Base-by-base conservation (phyloP, 176 grass and related monocot species). In the Panicum miliaceum region DNA sequence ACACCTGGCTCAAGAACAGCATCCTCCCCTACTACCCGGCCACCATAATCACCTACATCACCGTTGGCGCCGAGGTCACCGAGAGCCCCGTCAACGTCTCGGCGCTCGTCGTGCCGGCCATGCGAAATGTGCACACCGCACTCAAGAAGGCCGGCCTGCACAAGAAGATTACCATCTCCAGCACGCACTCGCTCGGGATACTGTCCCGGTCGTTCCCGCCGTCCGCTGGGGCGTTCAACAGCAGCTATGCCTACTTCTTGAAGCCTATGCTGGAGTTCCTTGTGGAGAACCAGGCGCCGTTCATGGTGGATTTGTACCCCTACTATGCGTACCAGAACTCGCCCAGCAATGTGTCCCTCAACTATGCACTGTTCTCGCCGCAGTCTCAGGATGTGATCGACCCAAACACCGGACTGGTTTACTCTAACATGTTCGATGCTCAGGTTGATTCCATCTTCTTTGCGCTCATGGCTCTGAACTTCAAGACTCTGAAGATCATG, bases 241-340 rank as follows among this genome's bases (percentile, higher is more conserved):
- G 96, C 82, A 99, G 83, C 81, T 94, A 96, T 37, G 96, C 93
- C 4, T 89, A 83, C 86, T 96, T 99, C 85, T 59, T 99, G 25
- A 99, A 94, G 86, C 93, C 96, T 0, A 87, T 99, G 96, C 85
- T 99, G 78, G 93, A 99, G 84, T 96, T 99, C 73, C 90, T 99
- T 9, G 89, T 94, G 46, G 96, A 99, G 81, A 90, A 94, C 77
- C 72, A 99, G 68, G 94, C 93, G 11, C 96, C 96, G 2, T 96
- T 99, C 88, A 99, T 99, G 96, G 93, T 99, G 63, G 93, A 99
- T 88, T 20, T 99, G 45, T 99, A 99, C 29, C 96, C 96, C 3
- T 99, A 99, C 19, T 99, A 96, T 77, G 96, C 96, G 0, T 96
- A 96, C 87, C 87, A 90, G 86, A 94, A 92, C 81, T 96, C 96